These are phyloP conservation scores for Vigna unguiculata DNA, from an alignment of 306 rosid genomes.

Conservation along the genomic window DNA sequence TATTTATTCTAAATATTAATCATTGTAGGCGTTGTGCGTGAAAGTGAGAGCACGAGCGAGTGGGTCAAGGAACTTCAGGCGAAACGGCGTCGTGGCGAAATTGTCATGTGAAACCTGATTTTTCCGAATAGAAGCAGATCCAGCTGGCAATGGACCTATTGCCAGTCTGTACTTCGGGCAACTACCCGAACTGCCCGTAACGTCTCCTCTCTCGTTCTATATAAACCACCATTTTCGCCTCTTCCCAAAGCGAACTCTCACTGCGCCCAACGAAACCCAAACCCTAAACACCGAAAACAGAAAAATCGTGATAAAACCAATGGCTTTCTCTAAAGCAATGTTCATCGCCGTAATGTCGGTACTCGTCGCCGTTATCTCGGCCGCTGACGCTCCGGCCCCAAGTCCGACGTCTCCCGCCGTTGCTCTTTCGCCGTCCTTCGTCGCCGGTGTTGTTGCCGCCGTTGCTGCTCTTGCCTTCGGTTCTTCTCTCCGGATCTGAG, in stretches of 20 bases:
- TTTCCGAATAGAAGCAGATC: conserved; percentile 28
- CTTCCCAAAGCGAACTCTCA: background rate
- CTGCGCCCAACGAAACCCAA: background rate
- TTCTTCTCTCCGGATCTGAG: conserved; percentile 69
- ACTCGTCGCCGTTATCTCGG: conserved; percentile 45
- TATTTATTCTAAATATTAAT: no score
- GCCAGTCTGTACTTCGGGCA: conserved; percentile 77
- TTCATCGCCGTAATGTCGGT: conserved; percentile 56
- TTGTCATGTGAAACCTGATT: conserved; percentile 47
- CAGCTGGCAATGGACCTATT: conserved; percentile 62
- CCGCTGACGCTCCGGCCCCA: conserved; percentile 81
- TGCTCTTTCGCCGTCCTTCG: conserved; percentile 62
- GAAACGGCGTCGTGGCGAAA: conserved; percentile 22
- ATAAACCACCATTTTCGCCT: conserved; percentile 10
- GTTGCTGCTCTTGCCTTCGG: conserved; percentile 69
- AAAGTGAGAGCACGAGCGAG: background rate
- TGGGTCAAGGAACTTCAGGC: background rate
- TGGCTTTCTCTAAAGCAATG: conserved; percentile 65
- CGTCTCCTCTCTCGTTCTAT: conserved; percentile 45
- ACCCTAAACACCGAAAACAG: conserved; percentile 24
- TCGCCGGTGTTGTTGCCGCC: conserved; percentile 54
- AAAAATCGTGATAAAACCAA: conserved; percentile 7
- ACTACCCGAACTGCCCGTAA: conserved; percentile 70
- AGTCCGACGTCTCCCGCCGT: conserved; percentile 70
- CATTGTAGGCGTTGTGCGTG: background rate